Evolutionary conservation across 2,329 filamentous ascomycete species (phyloP).

Genomic region (Blastomyces gilchristii): DNA sequence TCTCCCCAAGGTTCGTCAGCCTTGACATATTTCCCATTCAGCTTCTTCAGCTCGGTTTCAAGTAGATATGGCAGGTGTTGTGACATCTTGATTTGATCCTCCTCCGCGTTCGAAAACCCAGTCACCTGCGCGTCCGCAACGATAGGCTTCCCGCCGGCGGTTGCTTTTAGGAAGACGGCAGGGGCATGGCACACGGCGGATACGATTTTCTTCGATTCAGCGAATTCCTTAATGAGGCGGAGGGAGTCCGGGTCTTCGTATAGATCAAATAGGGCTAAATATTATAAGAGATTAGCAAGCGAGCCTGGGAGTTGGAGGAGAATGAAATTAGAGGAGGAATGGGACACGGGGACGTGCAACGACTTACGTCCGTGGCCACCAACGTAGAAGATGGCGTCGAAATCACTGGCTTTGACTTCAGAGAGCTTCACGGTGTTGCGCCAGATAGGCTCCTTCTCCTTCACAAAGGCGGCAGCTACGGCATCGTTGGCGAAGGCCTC

Average conservation of each 20-base stretch:
- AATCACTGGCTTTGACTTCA: constrained; percentile 49
- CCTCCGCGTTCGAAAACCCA: constrained; percentile 41
- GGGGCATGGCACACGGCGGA: constrained; percentile 42
- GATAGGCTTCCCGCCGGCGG: constrained; percentile 34
- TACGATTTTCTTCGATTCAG: constrained; percentile 40
- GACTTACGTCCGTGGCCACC: constrained; percentile 48
- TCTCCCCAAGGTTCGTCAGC: constrained; percentile 35
- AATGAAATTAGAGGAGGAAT: not conserved
- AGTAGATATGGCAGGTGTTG: constrained; percentile 39
- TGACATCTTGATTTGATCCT: constrained; percentile 33
- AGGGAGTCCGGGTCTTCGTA: constrained; percentile 34
- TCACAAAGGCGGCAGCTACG: constrained; percentile 45
- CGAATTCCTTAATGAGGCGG: constrained; percentile 39
- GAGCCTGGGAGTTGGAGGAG: not conserved
- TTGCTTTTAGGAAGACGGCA: constrained; percentile 37
- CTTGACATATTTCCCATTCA: constrained; percentile 38
- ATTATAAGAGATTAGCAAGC: not conserved
- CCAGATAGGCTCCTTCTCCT: constrained; percentile 51
- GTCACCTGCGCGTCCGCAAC: constrained; percentile 35
- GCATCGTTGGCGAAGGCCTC: constrained; percentile 46
- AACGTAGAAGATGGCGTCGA: constrained; percentile 53
- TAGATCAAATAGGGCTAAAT: constrained; percentile 42
- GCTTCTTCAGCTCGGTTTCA: constrained; percentile 35
- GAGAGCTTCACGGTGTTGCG: constrained; percentile 51
- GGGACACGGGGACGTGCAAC: not conserved